Conservation (phyloP, 2,329 filamentous ascomycete genomes). For the Chrysoporthe deuterocubensis region DNA sequence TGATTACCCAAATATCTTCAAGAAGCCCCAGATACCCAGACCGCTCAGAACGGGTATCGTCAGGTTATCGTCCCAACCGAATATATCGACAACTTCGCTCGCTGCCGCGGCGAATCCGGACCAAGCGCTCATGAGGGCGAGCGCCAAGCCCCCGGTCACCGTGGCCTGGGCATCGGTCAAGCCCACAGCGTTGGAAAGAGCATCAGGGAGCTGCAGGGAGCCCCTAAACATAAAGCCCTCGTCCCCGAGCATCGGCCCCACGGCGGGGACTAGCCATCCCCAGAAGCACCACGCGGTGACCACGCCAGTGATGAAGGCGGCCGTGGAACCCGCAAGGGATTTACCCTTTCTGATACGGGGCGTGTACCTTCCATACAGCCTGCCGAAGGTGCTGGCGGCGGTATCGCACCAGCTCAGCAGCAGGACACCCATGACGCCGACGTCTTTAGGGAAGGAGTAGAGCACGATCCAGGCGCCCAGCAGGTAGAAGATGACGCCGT, state of each 20-base stretch:
- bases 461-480: conserved; percentile 87
- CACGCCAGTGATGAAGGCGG: conserved; percentile 83
- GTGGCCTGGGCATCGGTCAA: conserved; percentile 61
- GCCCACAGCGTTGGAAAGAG: conserved; percentile 63
- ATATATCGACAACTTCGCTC: conserved; percentile 89
- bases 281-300: conserved; percentile 84
- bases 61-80: conserved; percentile 95
- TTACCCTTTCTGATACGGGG: conserved; percentile 84
- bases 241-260: conserved; percentile 70
- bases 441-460: conserved; percentile 87
- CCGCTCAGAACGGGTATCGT: conserved; percentile 94
- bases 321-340: conserved; percentile 85
- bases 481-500: conserved; percentile 96
- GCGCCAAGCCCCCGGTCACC: conserved; percentile 71
- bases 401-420: conserved; percentile 98
- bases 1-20: conserved; percentile 76
- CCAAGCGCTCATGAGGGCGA: conserved; percentile 81
- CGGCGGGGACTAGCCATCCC: conserved; percentile 77
- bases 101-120: conserved; percentile 87
- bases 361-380: conserved; percentile 87
- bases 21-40: conserved; percentile 85
- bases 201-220: conserved; percentile 68
- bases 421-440: conserved; percentile 86
- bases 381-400: conserved; percentile 90
- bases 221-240: conserved; percentile 83